phyloP scores from a whole-genome alignment of 2,329 filamentous ascomycete species.

The Claviceps sp. region DNA sequence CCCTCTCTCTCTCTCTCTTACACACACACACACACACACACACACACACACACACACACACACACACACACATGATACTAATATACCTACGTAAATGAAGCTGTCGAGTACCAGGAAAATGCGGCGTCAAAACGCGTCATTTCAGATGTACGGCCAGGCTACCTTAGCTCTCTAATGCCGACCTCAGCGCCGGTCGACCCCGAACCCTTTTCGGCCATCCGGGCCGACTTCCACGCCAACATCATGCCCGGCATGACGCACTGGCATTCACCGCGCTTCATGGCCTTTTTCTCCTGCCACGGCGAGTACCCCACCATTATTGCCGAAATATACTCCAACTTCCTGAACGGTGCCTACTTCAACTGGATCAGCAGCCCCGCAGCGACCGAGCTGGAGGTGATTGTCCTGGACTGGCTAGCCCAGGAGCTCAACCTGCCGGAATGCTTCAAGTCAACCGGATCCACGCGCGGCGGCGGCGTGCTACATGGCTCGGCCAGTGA shows the following conservation, averaged over 20 bases:
- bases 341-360: constrained; percentile 83
- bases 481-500: constrained; percentile 88
- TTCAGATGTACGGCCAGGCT: constrained; percentile 70
- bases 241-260: constrained; percentile 90
- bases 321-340: constrained; percentile 81
- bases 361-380: constrained; percentile 95
- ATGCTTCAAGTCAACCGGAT: constrained; percentile 23
- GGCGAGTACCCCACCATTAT: constrained; percentile 75
- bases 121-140: constrained; percentile 59
- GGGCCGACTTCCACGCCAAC: constrained; percentile 68
- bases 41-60: no score
- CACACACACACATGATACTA: no score
- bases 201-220: constrained; percentile 67
- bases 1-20: neutral
- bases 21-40: no score
- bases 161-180: constrained; percentile 70
- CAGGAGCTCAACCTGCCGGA: constrained; percentile 41
- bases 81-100: constrained; percentile 25
- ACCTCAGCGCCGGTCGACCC: constrained; percentile 46
- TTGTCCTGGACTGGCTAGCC: constrained; percentile 85
- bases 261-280: constrained; percentile 89
- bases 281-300: constrained; percentile 85
- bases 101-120: constrained; percentile 71
- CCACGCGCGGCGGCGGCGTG: constrained; percentile 70
- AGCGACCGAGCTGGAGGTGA: constrained; percentile 84